Base-by-base conservation (phyloP, 129 eudicot species). In the Artemisia annua region DNA sequence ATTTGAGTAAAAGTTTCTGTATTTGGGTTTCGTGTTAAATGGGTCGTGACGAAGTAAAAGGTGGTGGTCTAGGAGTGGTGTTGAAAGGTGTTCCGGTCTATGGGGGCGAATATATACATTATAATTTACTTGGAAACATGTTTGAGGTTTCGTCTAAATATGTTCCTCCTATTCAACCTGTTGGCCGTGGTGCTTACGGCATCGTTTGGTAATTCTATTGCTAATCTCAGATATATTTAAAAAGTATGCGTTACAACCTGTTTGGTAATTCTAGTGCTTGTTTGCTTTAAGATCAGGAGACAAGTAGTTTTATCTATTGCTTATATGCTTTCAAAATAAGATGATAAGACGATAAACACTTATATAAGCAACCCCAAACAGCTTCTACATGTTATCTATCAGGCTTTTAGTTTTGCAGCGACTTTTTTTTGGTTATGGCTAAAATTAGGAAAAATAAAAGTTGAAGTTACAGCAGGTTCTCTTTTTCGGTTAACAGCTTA, bases 131-230 rank as follows among this genome's bases (percentile, higher is more conserved):
- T 14, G 96, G 96, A n/a, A 85, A 85, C 79, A 71, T 85, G 12
- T 90, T 90, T 62, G 85, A 90, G 75, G 81, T 90, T 35, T 78
- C 93, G 19, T 74, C 93, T 69, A 87, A 90, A 59, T 90, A 90
- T 61, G 63, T 63, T 30, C 96, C 96, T 39, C 96, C 96, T 0
- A 87, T 90, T 66, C 83, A 75, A 26, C 93, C 96, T 15, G 80
- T 90, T 24, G 96, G 96, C 63, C 90, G 93, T 17, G 96, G 96
- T 49, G 96, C 96, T 58, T 90, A 90, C 53, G 96, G 96, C 16
- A 83, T 90, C 68, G 96, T 90, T 67, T 90, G 94, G 94, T 90
- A 85, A 19, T 28, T 10, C 39, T 24, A 11, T 24, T 60, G 28
- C 16, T 44, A 9, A 3, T 17, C 43, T 39, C 13, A 62, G 12